These are phyloP conservation scores for Malania oleifera DNA, from an alignment of 164 flowering plant genomes.

Conservation along the genomic window DNA sequence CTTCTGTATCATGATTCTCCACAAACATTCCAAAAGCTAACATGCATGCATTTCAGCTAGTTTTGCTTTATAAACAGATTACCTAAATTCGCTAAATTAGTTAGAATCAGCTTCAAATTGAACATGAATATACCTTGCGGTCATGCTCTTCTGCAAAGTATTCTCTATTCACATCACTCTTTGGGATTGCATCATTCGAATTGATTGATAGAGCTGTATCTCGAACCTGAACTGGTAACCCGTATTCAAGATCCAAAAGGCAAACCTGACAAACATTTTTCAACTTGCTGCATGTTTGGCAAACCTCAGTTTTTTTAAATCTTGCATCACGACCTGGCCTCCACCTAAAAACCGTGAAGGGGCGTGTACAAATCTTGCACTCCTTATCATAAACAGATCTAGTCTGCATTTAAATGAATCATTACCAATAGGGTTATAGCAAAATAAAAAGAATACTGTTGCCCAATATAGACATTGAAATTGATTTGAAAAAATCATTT, in stretches of 20 bases:
- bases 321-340: conserved; percentile 98
- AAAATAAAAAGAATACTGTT: background rate
- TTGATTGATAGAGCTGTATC: conserved; percentile 82
- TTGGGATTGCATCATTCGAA: conserved; percentile 86
- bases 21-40: no score
- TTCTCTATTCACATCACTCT: conserved; percentile 95
- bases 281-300: conserved; percentile 92
- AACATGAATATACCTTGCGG: conserved; percentile 58
- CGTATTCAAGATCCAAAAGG: conserved; percentile 91
- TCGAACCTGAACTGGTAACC: conserved; percentile 94
- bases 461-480: background rate
- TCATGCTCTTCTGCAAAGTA: conserved; percentile 96
- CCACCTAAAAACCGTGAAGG: conserved; percentile 96
- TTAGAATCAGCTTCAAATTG: background rate
- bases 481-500: background rate
- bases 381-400: conserved; percentile 86
- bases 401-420: conserved; percentile 39
- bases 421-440: background rate
- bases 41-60: no score
- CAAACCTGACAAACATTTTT: conserved; percentile 98
- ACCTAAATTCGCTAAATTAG: no score
- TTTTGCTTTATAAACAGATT: no score
- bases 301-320: conserved; percentile 78
- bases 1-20: no score
- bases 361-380: conserved; percentile 91